A percentile compares a stretch with the other conserved stretches of the same genome.
phyloP scores from a whole-genome alignment of 805 yeast genomes.

The Blastobotrys parvus region DNA sequence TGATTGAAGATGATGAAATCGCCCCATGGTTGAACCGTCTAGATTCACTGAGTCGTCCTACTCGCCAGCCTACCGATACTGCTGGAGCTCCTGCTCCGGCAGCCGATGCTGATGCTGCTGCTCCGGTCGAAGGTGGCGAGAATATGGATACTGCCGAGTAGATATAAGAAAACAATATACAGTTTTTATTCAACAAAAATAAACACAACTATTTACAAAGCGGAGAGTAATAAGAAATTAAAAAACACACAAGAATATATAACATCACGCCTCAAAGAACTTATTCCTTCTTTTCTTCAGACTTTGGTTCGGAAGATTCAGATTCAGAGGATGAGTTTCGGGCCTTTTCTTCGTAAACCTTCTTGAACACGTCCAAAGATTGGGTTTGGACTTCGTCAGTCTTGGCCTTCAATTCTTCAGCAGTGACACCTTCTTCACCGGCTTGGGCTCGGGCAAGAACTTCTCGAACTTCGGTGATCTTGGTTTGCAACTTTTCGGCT shows the following conservation, averaged over 20 bases:
- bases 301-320: slow-evolving; percentile 13
- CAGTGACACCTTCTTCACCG: slow-evolving; percentile 52
- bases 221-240: not conserved
- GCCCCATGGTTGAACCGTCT: slow-evolving; percentile 72
- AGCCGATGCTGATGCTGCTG: not conserved
- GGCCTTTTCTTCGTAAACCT: slow-evolving; percentile 46
- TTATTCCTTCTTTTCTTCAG: slow-evolving; percentile 11
- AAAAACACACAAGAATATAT: too few species aligned
- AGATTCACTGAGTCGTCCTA: slow-evolving; percentile 54
- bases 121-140: slow-evolving; percentile 7
- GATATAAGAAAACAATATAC: not conserved
- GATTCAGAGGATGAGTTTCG: slow-evolving; percentile 9
- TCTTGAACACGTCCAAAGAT: slow-evolving; percentile 75
- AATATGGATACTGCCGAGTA: slow-evolving; percentile 10
- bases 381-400: slow-evolving; percentile 76
- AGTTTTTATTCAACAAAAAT: not conserved
- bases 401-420: slow-evolving; percentile 64
- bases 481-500: slow-evolving; percentile 46
- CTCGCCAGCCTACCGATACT: slow-evolving; percentile 19
- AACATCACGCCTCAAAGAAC: not conserved
- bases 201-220: slow-evolving; percentile 1
- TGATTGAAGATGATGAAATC: slow-evolving; percentile 82
- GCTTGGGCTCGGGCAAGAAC: slow-evolving; percentile 60
- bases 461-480: slow-evolving; percentile 62
- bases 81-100: not conserved